A percentile compares a stretch with the other conserved stretches of the same genome.
These are phyloP conservation scores for Eimeria maxima DNA, from an alignment of 169 alveolate species.

Conservation along the genomic window DNA sequence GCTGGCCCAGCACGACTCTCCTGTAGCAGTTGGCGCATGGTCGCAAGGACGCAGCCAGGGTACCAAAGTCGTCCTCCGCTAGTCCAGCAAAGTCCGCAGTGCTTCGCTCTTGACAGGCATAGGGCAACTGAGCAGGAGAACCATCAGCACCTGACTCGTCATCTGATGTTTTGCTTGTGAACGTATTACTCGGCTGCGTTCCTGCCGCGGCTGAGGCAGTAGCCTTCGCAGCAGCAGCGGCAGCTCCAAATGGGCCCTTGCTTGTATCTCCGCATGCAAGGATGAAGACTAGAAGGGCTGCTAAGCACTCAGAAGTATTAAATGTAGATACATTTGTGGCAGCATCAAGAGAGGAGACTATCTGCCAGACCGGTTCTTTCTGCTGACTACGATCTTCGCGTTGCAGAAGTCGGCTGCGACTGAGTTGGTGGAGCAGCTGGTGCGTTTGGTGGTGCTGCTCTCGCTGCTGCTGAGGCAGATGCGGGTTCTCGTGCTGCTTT, in stretches of 20 bases:
- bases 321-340: not conserved
- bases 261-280: constrained; percentile 11
- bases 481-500: constrained; percentile 24
- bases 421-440: constrained; percentile 1
- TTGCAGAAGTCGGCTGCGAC: not conserved
- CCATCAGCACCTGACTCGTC: not conserved
- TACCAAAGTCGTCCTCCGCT: constrained; percentile 39
- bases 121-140: not conserved
- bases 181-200: not conserved
- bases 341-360: not conserved
- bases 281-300: constrained; percentile 8
- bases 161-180: not conserved
- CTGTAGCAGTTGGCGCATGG: constrained; percentile 60
- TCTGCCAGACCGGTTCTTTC: not conserved
- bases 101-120: not conserved
- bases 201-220: not conserved
- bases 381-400: not conserved
- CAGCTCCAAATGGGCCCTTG: not conserved
- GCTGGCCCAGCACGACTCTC: constrained; percentile 29
- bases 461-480: not conserved
- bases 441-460: constrained; percentile 37
- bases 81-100: not conserved
- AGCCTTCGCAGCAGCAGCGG: constrained; percentile 7
- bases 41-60: constrained; percentile 16
- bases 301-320: constrained; percentile 20